Percentiles rank a stretch among this genome's conserved stretches.
These are phyloP conservation scores for Colletotrichum theobromicola DNA, from an alignment of 2,329 filamentous ascomycete species.

Conservation along the genomic window DNA sequence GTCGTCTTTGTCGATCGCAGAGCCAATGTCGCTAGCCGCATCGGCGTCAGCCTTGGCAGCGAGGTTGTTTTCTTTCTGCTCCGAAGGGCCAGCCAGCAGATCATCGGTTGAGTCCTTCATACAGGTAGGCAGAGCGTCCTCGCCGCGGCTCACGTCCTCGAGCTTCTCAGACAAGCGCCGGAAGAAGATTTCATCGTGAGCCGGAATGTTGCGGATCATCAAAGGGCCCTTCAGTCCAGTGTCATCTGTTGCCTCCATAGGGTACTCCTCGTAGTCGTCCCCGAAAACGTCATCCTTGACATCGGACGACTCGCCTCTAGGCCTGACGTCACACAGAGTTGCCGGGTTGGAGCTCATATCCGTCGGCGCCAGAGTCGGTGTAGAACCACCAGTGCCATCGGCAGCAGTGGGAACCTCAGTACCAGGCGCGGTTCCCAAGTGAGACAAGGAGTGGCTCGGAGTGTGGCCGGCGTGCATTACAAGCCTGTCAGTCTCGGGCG, in stretches of 20 bases:
- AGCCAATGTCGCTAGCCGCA: slow-evolving; percentile 11
- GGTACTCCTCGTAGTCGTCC: slow-evolving; percentile 25
- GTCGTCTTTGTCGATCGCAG: slow-evolving; percentile 26
- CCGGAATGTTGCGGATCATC: slow-evolving; percentile 60
- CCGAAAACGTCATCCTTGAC: slow-evolving; percentile 6
- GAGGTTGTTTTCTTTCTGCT: slow-evolving; percentile 12
- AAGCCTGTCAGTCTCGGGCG: slow-evolving; percentile 55
- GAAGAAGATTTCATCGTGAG: slow-evolving; percentile 61
- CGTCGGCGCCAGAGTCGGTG: slow-evolving; percentile 32
- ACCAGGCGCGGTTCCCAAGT: slow-evolving; percentile 49
- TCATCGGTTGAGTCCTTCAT: slow-evolving; percentile 39
- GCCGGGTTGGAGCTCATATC: slow-evolving; percentile 12
- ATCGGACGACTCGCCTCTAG: slow-evolving; percentile 12
- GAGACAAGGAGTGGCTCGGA: slow-evolving; percentile 63
- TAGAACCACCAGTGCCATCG: slow-evolving; percentile 44
- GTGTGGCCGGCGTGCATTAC: slow-evolving; percentile 70
- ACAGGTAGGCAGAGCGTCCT: slow-evolving; percentile 52
- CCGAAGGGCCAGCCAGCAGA: neutral
- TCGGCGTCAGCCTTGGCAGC: slow-evolving; percentile 10
- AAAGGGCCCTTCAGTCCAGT: slow-evolving; percentile 55
- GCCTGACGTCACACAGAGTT: slow-evolving; percentile 14
- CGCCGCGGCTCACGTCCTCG: slow-evolving; percentile 50
- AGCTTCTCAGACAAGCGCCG: slow-evolving; percentile 56
- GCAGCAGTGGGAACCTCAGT: slow-evolving; percentile 44
- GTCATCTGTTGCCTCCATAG: slow-evolving; percentile 49